Evolutionary conservation across 306 rosid genomes (phyloP), one percentile per base, ranked within the genome.

Genomic region (Datisca glomerata): DNA sequence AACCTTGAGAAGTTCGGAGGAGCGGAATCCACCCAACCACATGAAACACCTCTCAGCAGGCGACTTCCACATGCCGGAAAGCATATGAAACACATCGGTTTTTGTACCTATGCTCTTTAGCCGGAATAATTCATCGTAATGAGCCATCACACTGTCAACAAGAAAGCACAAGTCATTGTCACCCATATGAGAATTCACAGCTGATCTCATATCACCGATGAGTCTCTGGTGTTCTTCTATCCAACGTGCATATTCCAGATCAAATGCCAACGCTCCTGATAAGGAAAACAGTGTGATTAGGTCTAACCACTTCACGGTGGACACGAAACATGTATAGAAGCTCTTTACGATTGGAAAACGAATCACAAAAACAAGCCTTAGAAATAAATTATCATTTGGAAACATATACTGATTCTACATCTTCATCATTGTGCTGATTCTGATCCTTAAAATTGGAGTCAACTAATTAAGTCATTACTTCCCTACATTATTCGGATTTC

Each of bases 1-100:
- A 24, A 86, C 96, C 94, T 81, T 81, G 19, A 86, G 91, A 57
- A 86, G 71, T 66, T 86, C 96, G 2, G 96, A 86, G 6, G 94
- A 68, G 8, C 91, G 85, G 42, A 72, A 78, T 41, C 96, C 96
- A 14, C 96, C 96, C 2, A 81, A 55, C 96, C 96, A 86, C 85
- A 81, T 72, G 69, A 86, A 81, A 50, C 83, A 86, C 58, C 96
- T 75, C 63, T 86, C 94, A 0, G 83, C 83, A 9, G 96, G 96
- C 0, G 86, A 78, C 63, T 58, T 75, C 96, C 96, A 86, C 76
- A 79, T 65, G 35, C 96, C 96, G 9, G 85, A 86, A 22, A 86
- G 80, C 57, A 86, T 75, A 73, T 86, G 96, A 51, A 86, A 81
- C 18, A 86, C 93, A 51, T 86, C 86, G 18, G 83, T 78, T 57